These are phyloP conservation scores for Alternaria ventricosa DNA, from an alignment of 2,329 filamentous ascomycete species.

Conservation along the genomic window DNA sequence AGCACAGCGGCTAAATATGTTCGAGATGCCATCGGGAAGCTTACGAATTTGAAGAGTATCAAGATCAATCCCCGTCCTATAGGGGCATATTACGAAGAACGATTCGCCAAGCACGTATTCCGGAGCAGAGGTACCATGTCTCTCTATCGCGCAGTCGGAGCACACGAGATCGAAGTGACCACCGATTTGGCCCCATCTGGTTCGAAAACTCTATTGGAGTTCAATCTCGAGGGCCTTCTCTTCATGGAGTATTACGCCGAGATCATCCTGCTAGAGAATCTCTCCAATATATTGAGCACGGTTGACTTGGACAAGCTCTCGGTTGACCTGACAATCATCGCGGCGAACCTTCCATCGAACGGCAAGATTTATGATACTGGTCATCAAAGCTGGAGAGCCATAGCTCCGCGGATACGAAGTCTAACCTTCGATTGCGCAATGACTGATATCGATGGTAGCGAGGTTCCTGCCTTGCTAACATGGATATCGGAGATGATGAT, in stretches of 20 bases:
- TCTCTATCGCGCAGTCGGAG: neutral
- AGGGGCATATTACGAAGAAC: neutral
- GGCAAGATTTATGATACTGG: neutral
- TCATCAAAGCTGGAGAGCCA: neutral
- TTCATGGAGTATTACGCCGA: neutral
- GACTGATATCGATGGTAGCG: neutral
- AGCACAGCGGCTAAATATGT: neutral
- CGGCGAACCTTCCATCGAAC: neutral
- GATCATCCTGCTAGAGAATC: neutral
- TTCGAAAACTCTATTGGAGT: neutral
- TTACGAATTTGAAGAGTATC: neutral
- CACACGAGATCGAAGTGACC: neutral
- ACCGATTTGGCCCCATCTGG: neutral
- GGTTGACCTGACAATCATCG: neutral
- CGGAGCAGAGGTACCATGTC: neutral
- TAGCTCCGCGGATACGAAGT: neutral
- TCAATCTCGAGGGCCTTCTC: neutral
- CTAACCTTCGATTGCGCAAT: neutral
- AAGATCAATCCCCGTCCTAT: neutral
- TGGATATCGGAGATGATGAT: neutral
- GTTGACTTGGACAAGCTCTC: neutral
- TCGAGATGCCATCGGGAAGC: neutral
- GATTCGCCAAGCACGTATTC: neutral
- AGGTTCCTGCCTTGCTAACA: neutral
- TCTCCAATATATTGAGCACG: neutral